phyloP scores from a whole-genome alignment of 2,329 filamentous ascomycete genomes.

The Aspergillus tubingensis region DNA sequence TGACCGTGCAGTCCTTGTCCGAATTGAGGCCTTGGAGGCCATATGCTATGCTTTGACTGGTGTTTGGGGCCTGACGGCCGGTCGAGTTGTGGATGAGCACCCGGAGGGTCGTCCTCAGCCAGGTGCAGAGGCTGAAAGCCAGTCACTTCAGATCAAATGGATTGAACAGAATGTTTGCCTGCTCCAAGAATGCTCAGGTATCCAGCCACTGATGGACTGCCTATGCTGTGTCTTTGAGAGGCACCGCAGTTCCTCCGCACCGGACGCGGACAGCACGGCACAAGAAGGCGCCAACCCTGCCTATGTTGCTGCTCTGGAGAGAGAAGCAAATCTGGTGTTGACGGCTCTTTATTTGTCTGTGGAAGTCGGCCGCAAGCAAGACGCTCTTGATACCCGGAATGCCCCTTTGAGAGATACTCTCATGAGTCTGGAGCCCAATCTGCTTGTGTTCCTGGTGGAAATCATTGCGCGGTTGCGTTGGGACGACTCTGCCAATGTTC shows the following conservation, averaged over 20 bases:
- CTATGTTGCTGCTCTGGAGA: conserved; percentile 39
- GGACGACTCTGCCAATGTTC: conserved; percentile 59
- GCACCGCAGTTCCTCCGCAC: conserved; percentile 28
- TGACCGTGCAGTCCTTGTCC: conserved; percentile 40
- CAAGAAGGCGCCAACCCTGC: conserved; percentile 36
- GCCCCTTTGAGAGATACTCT: conserved; percentile 32
- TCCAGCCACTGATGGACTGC: conserved; percentile 40
- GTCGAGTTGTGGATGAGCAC: conserved; percentile 39
- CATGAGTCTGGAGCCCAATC: conserved; percentile 64
- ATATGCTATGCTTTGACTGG: conserved; percentile 63
- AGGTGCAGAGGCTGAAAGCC: conserved; percentile 48
- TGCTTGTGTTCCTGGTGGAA: conserved; percentile 72
- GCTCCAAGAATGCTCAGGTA: conserved; percentile 38
- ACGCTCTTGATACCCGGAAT: conserved; percentile 26
- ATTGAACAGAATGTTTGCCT: conserved; percentile 47
- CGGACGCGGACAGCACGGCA: conserved; percentile 30
- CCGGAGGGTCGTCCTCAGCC: conserved; percentile 36
- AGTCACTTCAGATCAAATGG: conserved; percentile 51
- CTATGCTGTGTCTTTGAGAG: conserved; percentile 44
- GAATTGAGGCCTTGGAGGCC: conserved; percentile 50
- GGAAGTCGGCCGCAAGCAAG: conserved; percentile 44
- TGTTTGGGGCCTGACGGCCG: conserved; percentile 69
- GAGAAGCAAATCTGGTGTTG: conserved; percentile 46
- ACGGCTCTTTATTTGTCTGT: conserved; percentile 47
- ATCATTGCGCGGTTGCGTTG: conserved; percentile 69